These are phyloP conservation scores for Danielia reshetovae DNA, from an alignment of 805 yeast genomes.

Conservation along the genomic window DNA sequence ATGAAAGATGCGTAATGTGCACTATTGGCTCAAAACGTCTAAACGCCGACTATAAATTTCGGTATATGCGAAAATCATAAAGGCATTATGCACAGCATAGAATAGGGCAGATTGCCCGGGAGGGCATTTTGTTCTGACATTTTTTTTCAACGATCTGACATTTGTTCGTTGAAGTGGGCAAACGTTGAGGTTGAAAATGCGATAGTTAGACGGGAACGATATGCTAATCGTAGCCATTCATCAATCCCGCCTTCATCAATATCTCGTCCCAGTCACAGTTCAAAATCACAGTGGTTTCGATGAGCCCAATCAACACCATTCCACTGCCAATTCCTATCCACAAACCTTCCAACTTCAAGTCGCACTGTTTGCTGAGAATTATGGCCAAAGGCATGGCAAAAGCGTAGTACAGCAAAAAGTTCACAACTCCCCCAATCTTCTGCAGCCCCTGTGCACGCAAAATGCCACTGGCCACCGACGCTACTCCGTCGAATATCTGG, in stretches of 20 bases:
- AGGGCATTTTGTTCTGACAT: no score
- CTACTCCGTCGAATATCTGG: conserved; percentile 66
- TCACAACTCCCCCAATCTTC: conserved; percentile 65
- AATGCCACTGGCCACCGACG: conserved; percentile 68
- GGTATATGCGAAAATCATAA: no score
- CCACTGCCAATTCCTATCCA: conserved; percentile 77
- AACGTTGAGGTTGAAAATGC: no score
- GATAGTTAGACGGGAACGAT: no score
- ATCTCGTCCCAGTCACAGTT: conserved; percentile 53
- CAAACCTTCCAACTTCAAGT: conserved; percentile 54
- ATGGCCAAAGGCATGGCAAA: conserved; percentile 68
- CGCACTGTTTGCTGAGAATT: conserved; percentile 43
- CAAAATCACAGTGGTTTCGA: conserved; percentile 45
- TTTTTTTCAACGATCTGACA: no score
- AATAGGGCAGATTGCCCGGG: no score
- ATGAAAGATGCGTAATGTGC: no score
- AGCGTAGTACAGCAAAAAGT: conserved; percentile 65
- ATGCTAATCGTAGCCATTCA: conserved; percentile 12
- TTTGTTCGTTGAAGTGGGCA: no score
- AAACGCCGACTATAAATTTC: no score
- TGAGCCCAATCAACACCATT: conserved; percentile 47
- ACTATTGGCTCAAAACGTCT: no score
- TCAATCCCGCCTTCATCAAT: conserved; percentile 27
- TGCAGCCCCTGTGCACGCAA: conserved; percentile 77
- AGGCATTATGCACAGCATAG: no score